These are phyloP conservation scores for Calocera cornea DNA, from an alignment of 768 basidiomycete species.

Conservation along the genomic window DNA sequence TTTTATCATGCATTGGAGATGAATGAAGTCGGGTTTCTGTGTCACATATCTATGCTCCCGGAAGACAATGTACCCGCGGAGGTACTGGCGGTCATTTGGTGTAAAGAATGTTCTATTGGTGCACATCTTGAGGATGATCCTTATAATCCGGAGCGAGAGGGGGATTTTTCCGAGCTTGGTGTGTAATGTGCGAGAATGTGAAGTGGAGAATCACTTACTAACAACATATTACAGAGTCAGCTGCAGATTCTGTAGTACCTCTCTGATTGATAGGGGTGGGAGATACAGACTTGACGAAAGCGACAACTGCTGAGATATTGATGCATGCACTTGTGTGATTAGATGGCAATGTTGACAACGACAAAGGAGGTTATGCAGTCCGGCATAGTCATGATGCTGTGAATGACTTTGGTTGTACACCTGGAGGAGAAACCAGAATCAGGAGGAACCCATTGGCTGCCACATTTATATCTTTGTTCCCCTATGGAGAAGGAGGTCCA, in stretches of 20 bases:
- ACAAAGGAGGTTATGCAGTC: constrained; percentile 20
- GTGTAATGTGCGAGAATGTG: no score
- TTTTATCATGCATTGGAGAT: constrained; percentile 26
- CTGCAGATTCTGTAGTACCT: neutral
- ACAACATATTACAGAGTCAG: no score
- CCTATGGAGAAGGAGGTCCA: constrained; percentile 27
- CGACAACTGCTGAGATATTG: constrained; percentile 19
- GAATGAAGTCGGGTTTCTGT: neutral
- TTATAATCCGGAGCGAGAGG: constrained; percentile 21
- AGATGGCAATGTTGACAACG: constrained; percentile 11
- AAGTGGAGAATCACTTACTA: no score
- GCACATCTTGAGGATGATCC: constrained; percentile 21
- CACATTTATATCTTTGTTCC: constrained; percentile 25
- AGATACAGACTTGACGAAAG: constrained; percentile 20
- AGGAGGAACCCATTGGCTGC: constrained; percentile 2
- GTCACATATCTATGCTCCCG: constrained; percentile 19
- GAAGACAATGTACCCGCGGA: constrained; percentile 26
- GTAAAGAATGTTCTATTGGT: constrained; percentile 11
- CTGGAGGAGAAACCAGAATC: constrained; percentile 15
- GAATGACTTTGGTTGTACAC: constrained; percentile 14
- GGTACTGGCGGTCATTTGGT: constrained; percentile 15
- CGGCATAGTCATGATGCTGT: constrained; percentile 17
- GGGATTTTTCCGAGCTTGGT: neutral
- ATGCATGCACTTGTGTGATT: constrained; percentile 22
- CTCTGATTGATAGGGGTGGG: constrained; percentile 12